Evolutionary conservation across 495 filamentous ascomycete species (phyloP), one percentile per base, ranked within the genome.

Genomic region (Aspergillus conjunctus): DNA sequence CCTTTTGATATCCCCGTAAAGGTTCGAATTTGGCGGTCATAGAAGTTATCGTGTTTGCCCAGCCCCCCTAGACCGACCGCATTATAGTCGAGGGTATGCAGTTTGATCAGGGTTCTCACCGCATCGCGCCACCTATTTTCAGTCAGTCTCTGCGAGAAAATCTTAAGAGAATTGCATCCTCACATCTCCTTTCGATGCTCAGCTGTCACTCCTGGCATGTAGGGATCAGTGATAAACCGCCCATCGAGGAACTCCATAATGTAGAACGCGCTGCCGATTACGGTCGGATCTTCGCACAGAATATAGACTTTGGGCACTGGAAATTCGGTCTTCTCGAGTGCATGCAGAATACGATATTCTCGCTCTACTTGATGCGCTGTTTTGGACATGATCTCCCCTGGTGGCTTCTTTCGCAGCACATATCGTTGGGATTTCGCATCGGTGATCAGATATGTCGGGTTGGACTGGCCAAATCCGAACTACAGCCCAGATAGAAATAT

Each of bases 321-420:
- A 9, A 62, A n/a, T 14, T 53, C 54, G 7, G 46, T 57, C 1
- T 54, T 7, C 14, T 21, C 33, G 1, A 62, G 48, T 0, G 46
- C 54, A 11, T 48, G 48, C 11, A 62, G 48, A 9, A 62, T 39
- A 15, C 34, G 53, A 34, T 62, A 62, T 32, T 62, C 60, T 7
- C 60, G 54, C 49, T 62, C 60, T 12, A 62, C 54, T 10, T 56
- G 33, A 43, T 62, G 60, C n/a, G 60, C 60, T 2, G 44, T 46
- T 20, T 57, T 54, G 5, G 67, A 65, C 31, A 92, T 76, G 4
- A 93, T 85, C 66, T 83, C 78, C 63, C 90, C 90, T 12, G 90
- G 88, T 8, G 90, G 90, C 72, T 92, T 92, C 79, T 93, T 92
- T 63, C 90, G 86, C 69, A 92, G 78, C 7, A 92, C 89, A 71